phyloP scores from a whole-genome alignment of 495 filamentous ascomycete species.

The Corynascus novoguineensis region DNA sequence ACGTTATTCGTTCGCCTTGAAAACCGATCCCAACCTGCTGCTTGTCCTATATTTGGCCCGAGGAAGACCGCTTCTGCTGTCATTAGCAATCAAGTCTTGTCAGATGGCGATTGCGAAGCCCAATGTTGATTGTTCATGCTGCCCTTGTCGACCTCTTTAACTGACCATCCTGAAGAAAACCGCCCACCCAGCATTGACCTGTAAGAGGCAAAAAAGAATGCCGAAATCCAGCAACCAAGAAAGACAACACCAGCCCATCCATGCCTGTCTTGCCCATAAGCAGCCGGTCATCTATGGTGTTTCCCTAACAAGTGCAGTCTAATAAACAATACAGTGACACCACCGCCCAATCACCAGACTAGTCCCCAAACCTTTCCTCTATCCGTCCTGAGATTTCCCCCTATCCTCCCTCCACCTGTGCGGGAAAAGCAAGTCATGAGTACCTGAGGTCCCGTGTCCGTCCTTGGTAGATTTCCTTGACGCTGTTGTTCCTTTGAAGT shows the following conservation, averaged over 20 bases:
- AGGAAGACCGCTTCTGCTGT: too few relatives aligned
- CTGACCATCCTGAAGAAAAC: too few relatives aligned
- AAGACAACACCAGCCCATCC: background rate
- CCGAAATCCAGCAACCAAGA: background rate
- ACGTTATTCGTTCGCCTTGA: too few relatives aligned
- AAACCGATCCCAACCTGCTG: background rate
- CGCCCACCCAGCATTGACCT: too few relatives aligned
- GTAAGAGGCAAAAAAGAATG: background rate
- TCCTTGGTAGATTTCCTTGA: background rate
- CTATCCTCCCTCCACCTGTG: background rate
- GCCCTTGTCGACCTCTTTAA: too few relatives aligned
- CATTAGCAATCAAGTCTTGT: too few relatives aligned
- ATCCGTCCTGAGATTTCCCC: constrained; percentile 1
- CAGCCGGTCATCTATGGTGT: constrained; percentile 8
- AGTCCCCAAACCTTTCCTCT: background rate
- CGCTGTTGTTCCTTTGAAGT: background rate
- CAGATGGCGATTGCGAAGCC: too few relatives aligned
- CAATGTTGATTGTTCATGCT: too few relatives aligned
- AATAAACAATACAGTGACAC: constrained; percentile 7
- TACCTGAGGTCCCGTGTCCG: background rate
- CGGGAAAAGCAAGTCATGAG: background rate
- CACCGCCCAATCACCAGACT: background rate
- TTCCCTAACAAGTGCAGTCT: constrained; percentile 5
- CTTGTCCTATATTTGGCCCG: too few relatives aligned
- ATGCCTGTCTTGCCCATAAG: constrained; percentile 1